Conservation (phyloP, 2,329 filamentous ascomycete species). For the Aspergillus costaricaensis region DNA sequence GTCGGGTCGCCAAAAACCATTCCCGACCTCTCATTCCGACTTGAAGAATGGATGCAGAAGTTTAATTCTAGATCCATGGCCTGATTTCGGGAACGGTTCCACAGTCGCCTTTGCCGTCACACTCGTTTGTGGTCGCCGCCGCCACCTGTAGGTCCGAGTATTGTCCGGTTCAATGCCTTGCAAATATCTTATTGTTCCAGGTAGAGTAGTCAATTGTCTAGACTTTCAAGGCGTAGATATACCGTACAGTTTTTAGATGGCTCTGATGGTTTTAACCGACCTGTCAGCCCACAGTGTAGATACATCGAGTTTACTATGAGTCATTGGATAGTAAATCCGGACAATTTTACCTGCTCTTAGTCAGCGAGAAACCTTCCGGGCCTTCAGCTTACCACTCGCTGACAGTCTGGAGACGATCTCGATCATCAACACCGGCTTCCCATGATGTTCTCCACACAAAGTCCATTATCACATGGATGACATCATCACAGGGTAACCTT, state of each 20-base stretch:
- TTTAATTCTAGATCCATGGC: constrained; percentile 6
- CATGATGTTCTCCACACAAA: not conserved
- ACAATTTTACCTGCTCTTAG: not conserved
- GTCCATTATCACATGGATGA: not conserved
- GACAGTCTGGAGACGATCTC: not conserved
- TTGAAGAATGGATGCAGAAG: constrained; percentile 3
- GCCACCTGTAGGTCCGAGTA: not conserved
- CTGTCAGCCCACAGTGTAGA: too few species aligned
- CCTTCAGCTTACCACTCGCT: too few species aligned
- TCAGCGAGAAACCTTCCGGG: not conserved
- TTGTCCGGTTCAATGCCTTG: not conserved
- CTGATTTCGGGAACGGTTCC: constrained; percentile 7
- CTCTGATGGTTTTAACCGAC: not conserved
- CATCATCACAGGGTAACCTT: not conserved
- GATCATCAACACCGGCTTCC: not conserved
- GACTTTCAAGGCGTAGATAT: not conserved
- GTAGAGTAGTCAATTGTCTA: not conserved
- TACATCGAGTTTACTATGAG: too few species aligned
- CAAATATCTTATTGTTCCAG: not conserved
- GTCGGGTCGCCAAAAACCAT: not conserved
- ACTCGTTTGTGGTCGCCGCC: not conserved
- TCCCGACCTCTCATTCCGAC: not conserved
- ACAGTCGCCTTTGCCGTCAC: not conserved
- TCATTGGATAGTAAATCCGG: not conserved
- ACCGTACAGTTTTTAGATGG: not conserved